Evolutionary conservation across 257 asterid species (phyloP).

Genomic region (Paraleonurus japonicus): DNA sequence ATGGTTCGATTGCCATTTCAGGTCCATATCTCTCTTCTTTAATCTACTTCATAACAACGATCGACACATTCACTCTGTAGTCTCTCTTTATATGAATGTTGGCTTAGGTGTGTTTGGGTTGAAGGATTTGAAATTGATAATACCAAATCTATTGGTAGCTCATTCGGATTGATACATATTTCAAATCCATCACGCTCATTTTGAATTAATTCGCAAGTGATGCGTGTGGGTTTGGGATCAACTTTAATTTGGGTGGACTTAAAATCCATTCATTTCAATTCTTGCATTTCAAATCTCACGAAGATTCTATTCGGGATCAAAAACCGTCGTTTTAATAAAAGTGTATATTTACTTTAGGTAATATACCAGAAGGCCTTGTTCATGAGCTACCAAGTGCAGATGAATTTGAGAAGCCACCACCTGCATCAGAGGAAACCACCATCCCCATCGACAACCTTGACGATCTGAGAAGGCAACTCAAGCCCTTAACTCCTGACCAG

Average conservation of each 20-base stretch:
- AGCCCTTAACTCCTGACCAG: constrained; percentile 62
- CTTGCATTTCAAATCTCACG: background rate
- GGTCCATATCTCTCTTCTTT: constrained; percentile 37
- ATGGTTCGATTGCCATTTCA: constrained; percentile 44
- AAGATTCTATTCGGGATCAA: background rate
- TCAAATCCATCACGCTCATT: background rate
- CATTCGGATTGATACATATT: background rate
- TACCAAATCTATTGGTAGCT: background rate
- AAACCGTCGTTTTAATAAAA: background rate
- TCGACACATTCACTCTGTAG: background rate
- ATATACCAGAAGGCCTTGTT: constrained; percentile 77
- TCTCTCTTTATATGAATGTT: background rate
- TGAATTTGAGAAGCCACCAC: constrained; percentile 43
- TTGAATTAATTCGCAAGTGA: background rate
- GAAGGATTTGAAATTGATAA: background rate
- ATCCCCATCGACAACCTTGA: constrained; percentile 64
- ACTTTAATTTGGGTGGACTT: background rate
- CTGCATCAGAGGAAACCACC: constrained; percentile 37
- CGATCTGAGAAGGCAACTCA: constrained; percentile 75
- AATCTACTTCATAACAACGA: background rate
- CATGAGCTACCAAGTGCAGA: constrained; percentile 94
- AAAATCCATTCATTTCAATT: background rate
- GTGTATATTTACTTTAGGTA: constrained; percentile 39
- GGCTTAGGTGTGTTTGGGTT: background rate
- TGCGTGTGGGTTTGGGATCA: background rate